These are phyloP conservation scores for Rhododendron kiyosumense DNA, from an alignment of 148 eudicot species.

Conservation along the genomic window DNA sequence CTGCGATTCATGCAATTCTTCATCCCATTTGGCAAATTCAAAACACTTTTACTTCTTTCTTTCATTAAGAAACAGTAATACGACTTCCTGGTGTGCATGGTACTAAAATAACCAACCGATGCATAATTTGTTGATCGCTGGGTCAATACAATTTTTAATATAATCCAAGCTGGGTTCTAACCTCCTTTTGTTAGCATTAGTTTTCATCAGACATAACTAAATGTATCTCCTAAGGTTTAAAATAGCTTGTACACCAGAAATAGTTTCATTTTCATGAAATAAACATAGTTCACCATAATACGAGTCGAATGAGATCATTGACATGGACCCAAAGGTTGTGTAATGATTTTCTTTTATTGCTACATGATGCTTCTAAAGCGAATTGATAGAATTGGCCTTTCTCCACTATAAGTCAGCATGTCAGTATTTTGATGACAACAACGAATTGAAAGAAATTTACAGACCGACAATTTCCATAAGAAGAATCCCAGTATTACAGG, in stretches of 20 bases:
- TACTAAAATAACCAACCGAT: not conserved
- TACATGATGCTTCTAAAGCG: not conserved
- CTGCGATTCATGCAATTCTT: not conserved
- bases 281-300: not conserved
- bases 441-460: not conserved
- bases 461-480: not conserved
- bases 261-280: not conserved
- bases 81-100: not conserved
- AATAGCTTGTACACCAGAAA: not conserved
- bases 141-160: not conserved
- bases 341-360: not conserved
- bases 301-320: not conserved
- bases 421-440: not conserved
- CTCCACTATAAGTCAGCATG: not conserved
- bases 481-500: not conserved
- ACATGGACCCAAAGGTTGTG: not conserved
- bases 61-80: not conserved
- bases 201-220: not conserved
- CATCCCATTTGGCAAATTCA: not conserved
- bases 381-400: not conserved
- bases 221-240: not conserved
- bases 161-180: not conserved
- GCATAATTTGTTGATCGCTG: not conserved
- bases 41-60: not conserved
- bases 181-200: not conserved